These are phyloP conservation scores for Capsicum rhomboideum DNA, from an alignment of 257 asterid genomes.

Conservation along the genomic window DNA sequence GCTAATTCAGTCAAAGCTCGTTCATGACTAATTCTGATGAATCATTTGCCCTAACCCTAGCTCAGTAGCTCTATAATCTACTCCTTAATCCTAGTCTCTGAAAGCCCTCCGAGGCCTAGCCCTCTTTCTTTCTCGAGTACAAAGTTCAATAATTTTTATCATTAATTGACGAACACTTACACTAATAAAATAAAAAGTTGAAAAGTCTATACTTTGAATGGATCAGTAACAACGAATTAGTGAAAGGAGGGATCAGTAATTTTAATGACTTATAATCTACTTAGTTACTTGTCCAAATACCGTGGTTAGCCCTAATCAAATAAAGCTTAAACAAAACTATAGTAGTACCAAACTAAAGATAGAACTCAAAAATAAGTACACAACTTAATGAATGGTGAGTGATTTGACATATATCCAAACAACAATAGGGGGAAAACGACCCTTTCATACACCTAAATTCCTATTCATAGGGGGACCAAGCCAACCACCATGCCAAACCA, in stretches of 20 bases:
- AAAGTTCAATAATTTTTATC: too few species aligned
- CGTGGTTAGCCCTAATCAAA: background rate
- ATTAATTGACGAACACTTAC: too few species aligned
- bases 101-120: too few species aligned
- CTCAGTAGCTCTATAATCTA: too few species aligned
- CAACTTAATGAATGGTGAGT: background rate
- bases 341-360: background rate
- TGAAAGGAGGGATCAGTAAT: background rate
- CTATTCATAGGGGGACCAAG: background rate
- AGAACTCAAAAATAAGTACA: background rate
- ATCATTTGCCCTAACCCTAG: too few species aligned
- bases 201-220: too few species aligned
- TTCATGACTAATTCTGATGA: too few species aligned
- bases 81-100: too few species aligned
- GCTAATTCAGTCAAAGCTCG: too few species aligned
- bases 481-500: background rate
- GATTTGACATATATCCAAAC: background rate
- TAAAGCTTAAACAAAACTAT: background rate
- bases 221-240: background rate
- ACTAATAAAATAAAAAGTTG: too few species aligned
- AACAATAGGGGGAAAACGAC: background rate
- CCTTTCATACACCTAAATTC: background rate
- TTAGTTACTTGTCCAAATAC: background rate
- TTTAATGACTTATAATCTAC: background rate
- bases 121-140: too few species aligned